phyloP scores from a whole-genome alignment of 768 basidiomycete species.

The Trametes sanguinea region DNA sequence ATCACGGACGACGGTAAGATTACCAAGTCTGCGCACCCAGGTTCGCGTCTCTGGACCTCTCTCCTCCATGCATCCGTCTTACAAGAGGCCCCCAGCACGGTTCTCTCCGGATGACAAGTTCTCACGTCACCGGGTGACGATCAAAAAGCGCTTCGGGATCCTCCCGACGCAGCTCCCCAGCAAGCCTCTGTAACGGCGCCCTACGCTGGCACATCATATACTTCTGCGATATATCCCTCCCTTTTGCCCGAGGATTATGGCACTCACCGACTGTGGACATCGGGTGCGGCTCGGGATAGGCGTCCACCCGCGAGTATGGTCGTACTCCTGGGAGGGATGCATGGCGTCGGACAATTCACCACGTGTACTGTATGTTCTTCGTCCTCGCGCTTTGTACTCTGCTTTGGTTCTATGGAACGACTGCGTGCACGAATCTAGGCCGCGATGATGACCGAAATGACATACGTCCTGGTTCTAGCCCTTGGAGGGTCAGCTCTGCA shows the following conservation, averaged over 20 bases:
- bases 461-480: neutral
- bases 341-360: neutral
- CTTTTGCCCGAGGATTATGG: neutral
- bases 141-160: slow-evolving; percentile 91
- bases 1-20: slow-evolving; percentile 74
- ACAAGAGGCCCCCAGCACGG: slow-evolving; percentile 58
- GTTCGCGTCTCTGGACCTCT: slow-evolving; percentile 44
- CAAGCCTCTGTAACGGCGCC: slow-evolving; percentile 71
- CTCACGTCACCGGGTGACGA: slow-evolving; percentile 94
- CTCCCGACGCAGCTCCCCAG: slow-evolving; percentile 87
- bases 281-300: too few relatives aligned
- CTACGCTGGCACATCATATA: neutral
- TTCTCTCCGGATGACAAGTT: slow-evolving; percentile 99
- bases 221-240: neutral
- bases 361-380: neutral
- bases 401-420: neutral
- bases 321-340: neutral
- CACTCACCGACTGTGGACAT: neutral
- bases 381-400: neutral
- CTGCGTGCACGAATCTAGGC: neutral
- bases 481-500: neutral
- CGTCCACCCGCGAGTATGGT: neutral
- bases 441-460: neutral
- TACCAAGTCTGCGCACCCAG: slow-evolving; percentile 97
- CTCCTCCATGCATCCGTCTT: slow-evolving; percentile 3